Percentiles rank a stretch among this genome's conserved stretches.
phyloP scores from a whole-genome alignment of 805 yeast species.

The Candida taoyuanica region DNA sequence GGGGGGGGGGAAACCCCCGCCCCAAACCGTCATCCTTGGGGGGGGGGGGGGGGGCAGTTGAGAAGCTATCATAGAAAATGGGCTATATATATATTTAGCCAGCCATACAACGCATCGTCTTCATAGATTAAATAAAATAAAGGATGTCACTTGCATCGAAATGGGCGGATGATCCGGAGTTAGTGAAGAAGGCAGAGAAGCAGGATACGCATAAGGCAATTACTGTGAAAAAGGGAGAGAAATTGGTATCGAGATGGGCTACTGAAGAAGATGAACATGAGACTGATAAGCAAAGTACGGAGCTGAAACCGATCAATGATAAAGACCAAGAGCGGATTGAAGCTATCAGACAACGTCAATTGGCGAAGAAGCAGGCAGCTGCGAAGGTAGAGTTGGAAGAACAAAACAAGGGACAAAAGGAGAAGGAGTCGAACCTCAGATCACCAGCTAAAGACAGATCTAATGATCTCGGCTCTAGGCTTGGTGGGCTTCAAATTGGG shows the following conservation, averaged over 20 bases:
- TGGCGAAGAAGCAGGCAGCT: constrained; percentile 5
- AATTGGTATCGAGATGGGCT: constrained; percentile 23
- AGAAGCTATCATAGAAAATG: too few relatives aligned
- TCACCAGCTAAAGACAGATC: constrained; percentile 1
- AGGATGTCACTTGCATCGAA: constrained; percentile 20
- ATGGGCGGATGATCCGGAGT: constrained; percentile 24
- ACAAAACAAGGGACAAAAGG: neutral
- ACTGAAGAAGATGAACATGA: constrained; percentile 15
- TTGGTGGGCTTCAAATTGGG: neutral
- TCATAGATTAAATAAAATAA: too few relatives aligned
- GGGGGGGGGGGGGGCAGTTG: too few relatives aligned
- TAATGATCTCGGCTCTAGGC: constrained; percentile 1
- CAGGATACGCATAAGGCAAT: constrained; percentile 15
- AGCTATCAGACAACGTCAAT: constrained; percentile 7
- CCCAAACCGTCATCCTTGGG: too few relatives aligned
- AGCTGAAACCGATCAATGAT: constrained; percentile 7
- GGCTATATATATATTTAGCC: too few relatives aligned
- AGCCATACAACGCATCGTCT: too few relatives aligned
- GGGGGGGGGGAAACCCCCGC: too few relatives aligned
- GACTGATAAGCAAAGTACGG: constrained; percentile 7
- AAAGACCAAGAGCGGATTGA: constrained; percentile 12
- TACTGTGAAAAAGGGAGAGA: constrained; percentile 18
- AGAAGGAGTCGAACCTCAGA: too few relatives aligned
- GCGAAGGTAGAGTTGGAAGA: constrained; percentile 1
- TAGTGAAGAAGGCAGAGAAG: constrained; percentile 14